These are phyloP conservation scores for Mycena olivaceomarginata DNA, from an alignment of 768 basidiomycete species.

Conservation along the genomic window DNA sequence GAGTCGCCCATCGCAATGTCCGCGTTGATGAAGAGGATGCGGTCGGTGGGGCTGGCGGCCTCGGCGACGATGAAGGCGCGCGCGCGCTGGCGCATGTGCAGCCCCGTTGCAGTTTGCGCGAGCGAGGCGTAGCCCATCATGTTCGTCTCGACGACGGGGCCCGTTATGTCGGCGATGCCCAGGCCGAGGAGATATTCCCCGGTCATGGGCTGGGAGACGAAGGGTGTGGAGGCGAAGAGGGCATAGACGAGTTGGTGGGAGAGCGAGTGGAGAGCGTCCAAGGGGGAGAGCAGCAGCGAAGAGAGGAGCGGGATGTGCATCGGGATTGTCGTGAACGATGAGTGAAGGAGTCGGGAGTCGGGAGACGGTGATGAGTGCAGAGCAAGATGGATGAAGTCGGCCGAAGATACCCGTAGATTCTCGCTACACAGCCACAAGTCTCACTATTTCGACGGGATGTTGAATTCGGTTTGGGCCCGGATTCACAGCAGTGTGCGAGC, in stretches of 20 bases:
- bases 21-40: constrained; percentile 37
- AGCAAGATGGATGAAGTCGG: too few species aligned
- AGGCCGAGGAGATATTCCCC: constrained; percentile 40
- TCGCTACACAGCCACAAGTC: too few species aligned
- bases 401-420: too few species aligned
- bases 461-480: too few species aligned
- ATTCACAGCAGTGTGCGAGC: too few species aligned
- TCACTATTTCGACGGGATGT: too few species aligned
- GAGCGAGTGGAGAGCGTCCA: constrained; percentile 35
- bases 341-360: too few species aligned
- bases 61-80: constrained; percentile 73
- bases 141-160: constrained; percentile 74
- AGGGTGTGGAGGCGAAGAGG: neutral
- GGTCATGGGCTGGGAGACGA: neutral
- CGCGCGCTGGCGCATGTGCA: constrained; percentile 74
- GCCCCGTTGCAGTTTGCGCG: constrained; percentile 69
- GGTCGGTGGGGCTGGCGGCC: constrained; percentile 30
- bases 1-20: constrained; percentile 66
- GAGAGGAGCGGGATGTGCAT: constrained; percentile 39
- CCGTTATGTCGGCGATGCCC: constrained; percentile 43
- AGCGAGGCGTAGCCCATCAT: constrained; percentile 74
- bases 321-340: neutral
- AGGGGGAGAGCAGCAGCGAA: constrained; percentile 34
- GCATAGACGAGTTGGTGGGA: constrained; percentile 13
- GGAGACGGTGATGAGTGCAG: too few species aligned